Percentiles rank a stretch among this genome's conserved stretches.
These are phyloP conservation scores for Phytomonas francai DNA, from an alignment of 208 protist genomes.

Conservation along the genomic window DNA sequence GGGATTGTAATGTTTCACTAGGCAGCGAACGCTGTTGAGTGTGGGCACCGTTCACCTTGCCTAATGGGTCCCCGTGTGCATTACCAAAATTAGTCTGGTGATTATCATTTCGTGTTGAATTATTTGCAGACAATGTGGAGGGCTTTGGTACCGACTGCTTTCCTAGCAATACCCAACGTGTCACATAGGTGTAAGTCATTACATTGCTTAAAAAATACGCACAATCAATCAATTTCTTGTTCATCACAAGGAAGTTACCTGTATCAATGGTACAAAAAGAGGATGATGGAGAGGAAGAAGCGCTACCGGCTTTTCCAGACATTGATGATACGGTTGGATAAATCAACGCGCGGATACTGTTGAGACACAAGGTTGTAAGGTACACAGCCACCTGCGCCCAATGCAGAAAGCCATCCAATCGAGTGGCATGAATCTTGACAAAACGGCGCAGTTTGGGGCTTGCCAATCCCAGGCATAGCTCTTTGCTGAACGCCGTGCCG, in stretches of 20 bases:
- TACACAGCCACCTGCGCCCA: neutral
- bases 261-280: conserved; percentile 12
- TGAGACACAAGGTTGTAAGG: neutral
- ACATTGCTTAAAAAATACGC: conserved; percentile 20
- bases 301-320: neutral
- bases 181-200: neutral
- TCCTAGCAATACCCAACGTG: neutral
- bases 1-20: neutral
- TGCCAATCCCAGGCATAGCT: neutral
- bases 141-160: neutral
- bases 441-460: neutral
- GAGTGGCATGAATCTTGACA: neutral
- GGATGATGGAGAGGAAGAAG: neutral
- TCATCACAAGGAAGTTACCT: conserved; percentile 42
- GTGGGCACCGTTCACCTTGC: neutral
- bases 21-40: neutral
- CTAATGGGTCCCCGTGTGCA: neutral
- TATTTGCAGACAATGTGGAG: neutral
- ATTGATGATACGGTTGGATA: neutral
- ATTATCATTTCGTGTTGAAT: neutral
- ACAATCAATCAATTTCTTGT: conserved; percentile 38
- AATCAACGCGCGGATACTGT: neutral
- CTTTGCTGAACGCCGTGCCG: neutral
- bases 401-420: neutral
- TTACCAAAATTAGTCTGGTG: neutral